Base-by-base conservation (phyloP, 768 basidiomycete genomes). In the Macrolepiota fuliginosa region DNA sequence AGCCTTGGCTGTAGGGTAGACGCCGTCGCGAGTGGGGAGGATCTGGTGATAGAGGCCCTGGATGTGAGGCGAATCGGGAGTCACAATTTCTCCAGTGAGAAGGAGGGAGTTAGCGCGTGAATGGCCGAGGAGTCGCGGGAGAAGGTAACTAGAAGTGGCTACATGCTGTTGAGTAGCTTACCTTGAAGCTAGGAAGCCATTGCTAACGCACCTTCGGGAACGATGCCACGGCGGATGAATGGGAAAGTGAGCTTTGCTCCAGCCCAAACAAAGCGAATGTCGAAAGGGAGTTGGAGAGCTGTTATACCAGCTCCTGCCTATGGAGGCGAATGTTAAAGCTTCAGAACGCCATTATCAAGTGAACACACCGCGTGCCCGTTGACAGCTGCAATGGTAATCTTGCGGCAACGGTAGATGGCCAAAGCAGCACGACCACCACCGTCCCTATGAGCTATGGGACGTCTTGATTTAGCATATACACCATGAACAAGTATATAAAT, bases 41-140 rank as follows among this genome's bases (percentile, higher is more conserved):
- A 81, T 75, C 51, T 78, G 63, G 65, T 83, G 74, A 65, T 83
- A 87, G 12, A 86, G 71, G 0, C 70, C 76, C 10, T 69, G 68
- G 37, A 83, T 72, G 40, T 74, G 65, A 4, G 77, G 81, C 0
- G 83, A 83, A 22, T 75, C 72, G 0, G 84, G 78, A 1, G 74
- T 64, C 42, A 82, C 71, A 2, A 77, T 79, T 2, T 71, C 70
- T 22, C 81, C 85, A 0, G 79, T 78, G 29, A 85, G 73, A 27
- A 85, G 74, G n/a, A 85, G 76, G 22, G 81, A 77, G 52, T 72
- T 75, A 10, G 85, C 82, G 5, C 79, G 75, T 15, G 84, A 81
- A 61, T 79, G 77, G 4, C 84, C 83, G 19, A 85, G 65, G 37
- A 86, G 78, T 19, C 79, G 77, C 25, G 85, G 84, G n/a, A 86